phyloP scores from a whole-genome alignment of 1,284 basidiomycete species.

The Dichomitus squalens region DNA sequence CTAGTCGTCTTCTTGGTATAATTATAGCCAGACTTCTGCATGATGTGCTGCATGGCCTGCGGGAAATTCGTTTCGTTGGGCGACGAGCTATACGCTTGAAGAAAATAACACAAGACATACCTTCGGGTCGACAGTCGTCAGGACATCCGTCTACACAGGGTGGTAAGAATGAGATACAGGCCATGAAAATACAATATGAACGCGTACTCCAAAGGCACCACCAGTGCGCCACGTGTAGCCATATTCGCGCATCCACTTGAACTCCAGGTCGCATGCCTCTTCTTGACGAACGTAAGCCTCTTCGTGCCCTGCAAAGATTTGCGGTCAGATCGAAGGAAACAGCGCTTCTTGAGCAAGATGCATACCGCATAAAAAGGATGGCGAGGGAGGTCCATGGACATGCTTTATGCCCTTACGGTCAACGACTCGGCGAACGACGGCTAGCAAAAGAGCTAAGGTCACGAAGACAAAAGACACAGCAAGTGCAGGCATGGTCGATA shows the following conservation, averaged over 20 bases:
- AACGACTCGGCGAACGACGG: no score
- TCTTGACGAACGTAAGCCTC: conserved; percentile 17
- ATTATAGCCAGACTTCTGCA: conserved; percentile 28
- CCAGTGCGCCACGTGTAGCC: conserved; percentile 23
- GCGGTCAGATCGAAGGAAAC: no score
- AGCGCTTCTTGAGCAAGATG: no score
- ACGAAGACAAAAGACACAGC: no score
- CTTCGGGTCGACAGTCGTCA: conserved; percentile 20
- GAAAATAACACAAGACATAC: no score
- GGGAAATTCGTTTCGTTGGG: no score
- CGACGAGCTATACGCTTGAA: no score
- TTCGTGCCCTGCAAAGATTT: conserved; percentile 15
- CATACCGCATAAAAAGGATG: no score
- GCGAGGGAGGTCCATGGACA: no score
- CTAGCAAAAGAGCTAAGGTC: no score
- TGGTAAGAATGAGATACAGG: neutral
- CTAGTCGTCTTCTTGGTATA: conserved; percentile 22
- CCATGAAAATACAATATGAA: neutral
- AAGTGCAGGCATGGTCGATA: no score
- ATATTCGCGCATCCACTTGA: conserved; percentile 23
- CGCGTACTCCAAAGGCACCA: conserved; percentile 20
- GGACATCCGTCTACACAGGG: neutral
- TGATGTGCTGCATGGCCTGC: conserved; percentile 31
- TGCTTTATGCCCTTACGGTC: no score
- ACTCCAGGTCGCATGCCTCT: conserved; percentile 24